phyloP scores from a whole-genome alignment of 1,284 basidiomycete genomes.

The Lentinula novae-zelandiae region DNA sequence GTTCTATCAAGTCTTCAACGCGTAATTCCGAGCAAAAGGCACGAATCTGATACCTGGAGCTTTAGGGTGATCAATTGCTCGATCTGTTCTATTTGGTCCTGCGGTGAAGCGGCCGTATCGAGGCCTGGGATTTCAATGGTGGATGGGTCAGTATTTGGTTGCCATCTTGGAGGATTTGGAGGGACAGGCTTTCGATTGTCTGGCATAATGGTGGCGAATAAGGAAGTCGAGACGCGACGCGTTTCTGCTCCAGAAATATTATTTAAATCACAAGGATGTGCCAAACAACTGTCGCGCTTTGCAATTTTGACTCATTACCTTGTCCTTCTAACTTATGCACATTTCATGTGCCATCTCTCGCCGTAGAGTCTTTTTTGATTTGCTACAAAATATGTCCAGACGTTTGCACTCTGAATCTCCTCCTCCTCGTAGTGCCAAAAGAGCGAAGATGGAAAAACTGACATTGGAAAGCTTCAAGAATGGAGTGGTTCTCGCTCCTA shows the following conservation, averaged over 20 bases:
- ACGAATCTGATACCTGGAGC: conserved; percentile 51
- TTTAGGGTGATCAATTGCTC: conserved; percentile 93
- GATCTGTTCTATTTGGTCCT: conserved; percentile 90
- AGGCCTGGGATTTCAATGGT: conserved; percentile 72
- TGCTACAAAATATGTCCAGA: conserved; percentile 1
- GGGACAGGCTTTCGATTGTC: conserved; percentile 30
- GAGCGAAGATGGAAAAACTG: conserved; percentile 50
- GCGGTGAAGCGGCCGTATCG: conserved; percentile 68
- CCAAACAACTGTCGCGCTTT: background rate
- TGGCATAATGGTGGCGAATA: conserved; percentile 18
- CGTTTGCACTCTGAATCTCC: conserved; percentile 28
- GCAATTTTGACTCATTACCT: background rate
- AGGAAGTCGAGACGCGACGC: background rate
- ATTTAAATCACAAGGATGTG: background rate
- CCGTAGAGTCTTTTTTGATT: background rate
- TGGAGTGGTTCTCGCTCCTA: conserved; percentile 88
- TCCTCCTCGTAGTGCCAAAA: conserved; percentile 49
- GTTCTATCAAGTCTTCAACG: conserved; percentile 50
- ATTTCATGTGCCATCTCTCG: background rate
- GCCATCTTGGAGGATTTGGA: conserved; percentile 58
- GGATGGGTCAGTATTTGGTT: conserved; percentile 57
- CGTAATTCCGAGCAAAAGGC: background rate
- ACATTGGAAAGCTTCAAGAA: conserved; percentile 70
- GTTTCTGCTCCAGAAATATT: background rate
- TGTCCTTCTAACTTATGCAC: conserved; percentile 1